Percentiles rank a stretch among this genome's conserved stretches.
Conservation (phyloP, 2,329 filamentous ascomycete genomes). For the Dactylellina cionopaga region DNA sequence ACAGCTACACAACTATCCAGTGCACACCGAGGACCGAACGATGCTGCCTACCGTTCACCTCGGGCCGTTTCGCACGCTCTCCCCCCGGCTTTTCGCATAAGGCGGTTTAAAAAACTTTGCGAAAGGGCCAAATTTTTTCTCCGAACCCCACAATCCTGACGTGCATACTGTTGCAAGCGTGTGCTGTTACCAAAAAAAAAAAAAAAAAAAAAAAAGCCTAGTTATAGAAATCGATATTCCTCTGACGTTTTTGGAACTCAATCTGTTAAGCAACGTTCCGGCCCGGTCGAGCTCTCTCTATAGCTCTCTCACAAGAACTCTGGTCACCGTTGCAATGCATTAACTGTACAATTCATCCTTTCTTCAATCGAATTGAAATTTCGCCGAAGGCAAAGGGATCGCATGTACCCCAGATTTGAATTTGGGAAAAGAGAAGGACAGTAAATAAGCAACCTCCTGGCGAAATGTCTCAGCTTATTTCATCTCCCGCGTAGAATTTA, state of each 20-base stretch:
- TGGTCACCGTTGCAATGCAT: no score
- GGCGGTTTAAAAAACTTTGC: slow-evolving; percentile 1
- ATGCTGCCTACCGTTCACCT: slow-evolving; percentile 10
- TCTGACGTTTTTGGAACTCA: no score
- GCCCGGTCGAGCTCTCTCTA: slow-evolving; percentile 28
- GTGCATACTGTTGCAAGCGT: slow-evolving; percentile 23
- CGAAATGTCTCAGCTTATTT: slow-evolving; percentile 22
- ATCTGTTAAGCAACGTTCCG: no score
- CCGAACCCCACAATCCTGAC: slow-evolving; percentile 9
- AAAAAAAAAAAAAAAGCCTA: no score
- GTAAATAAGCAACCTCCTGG: slow-evolving; percentile 45
- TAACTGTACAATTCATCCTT: not conserved
- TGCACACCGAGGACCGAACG: slow-evolving; percentile 18
- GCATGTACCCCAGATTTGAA: slow-evolving; percentile 44
- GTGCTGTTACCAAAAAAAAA: slow-evolving; percentile 40
- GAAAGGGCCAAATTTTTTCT: not conserved
- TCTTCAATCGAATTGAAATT: slow-evolving; percentile 7
- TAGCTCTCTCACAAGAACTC: no score
- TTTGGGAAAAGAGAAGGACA: slow-evolving; percentile 19
- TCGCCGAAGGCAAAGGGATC: slow-evolving; percentile 17
- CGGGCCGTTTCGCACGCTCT: slow-evolving; percentile 19
- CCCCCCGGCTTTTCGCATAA: slow-evolving; percentile 16
- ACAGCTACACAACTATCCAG: slow-evolving; percentile 2
- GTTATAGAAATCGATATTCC: no score
- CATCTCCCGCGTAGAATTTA: slow-evolving; percentile 22